Evolutionary conservation across 139 green algal species (phyloP).

Genomic region (Tetradesmus lagerheimii): DNA sequence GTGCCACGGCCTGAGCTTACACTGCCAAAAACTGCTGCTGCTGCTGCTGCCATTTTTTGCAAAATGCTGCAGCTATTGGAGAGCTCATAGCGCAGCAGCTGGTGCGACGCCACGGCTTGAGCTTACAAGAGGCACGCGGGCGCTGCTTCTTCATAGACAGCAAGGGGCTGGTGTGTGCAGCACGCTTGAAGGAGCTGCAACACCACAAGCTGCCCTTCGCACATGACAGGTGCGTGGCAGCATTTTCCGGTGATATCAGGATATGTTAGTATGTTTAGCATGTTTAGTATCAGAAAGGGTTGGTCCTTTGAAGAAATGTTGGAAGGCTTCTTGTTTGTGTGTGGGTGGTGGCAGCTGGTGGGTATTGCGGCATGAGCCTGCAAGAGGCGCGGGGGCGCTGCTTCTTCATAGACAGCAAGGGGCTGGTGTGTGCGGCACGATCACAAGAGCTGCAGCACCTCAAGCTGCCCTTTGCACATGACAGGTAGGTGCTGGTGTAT

Average conservation of each 20-base stretch:
- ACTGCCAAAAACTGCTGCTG: background rate
- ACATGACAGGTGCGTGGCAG: conserved; percentile 62
- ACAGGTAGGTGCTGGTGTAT: conserved; percentile 35
- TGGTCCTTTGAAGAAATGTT: too few species aligned
- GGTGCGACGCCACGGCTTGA: background rate
- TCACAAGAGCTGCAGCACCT: background rate
- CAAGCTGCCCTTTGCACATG: conserved; percentile 81
- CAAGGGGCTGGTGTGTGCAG: conserved; percentile 41
- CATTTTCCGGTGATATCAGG: too few species aligned
- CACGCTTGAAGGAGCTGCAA: background rate
- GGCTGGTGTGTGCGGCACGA: conserved; percentile 4
- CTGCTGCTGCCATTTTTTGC: background rate
- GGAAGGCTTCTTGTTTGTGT: too few species aligned
- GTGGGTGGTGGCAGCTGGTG: too few species aligned
- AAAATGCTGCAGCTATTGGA: conserved; percentile 10
- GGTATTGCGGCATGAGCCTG: background rate
- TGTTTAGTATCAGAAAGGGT: too few species aligned
- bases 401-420: conserved; percentile 66
- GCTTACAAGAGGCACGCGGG: background rate
- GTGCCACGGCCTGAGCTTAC: background rate
- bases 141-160: conserved; percentile 66
- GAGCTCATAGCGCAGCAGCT: conserved; percentile 27
- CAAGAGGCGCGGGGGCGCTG: conserved; percentile 19
- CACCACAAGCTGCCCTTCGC: conserved; percentile 75
- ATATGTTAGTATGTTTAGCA: too few species aligned